phyloP scores from a whole-genome alignment of 805 yeast genomes.

The Ogataea ramenticola region DNA sequence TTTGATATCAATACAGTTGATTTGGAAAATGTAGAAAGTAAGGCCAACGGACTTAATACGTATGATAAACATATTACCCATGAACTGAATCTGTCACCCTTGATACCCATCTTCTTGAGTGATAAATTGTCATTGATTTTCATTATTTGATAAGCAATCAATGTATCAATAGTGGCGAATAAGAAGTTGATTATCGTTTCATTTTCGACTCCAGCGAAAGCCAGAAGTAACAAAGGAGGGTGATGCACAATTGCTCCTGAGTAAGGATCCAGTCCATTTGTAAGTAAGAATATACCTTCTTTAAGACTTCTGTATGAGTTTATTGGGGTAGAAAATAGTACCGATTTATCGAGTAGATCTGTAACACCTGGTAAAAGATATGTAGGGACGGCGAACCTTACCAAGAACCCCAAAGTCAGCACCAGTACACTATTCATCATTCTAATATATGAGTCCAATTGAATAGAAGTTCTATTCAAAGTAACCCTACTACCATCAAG shows the following conservation, averaged over 20 bases:
- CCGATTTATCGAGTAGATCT: slow-evolving; percentile 37
- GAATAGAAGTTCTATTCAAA: no score
- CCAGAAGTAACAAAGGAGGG: slow-evolving; percentile 61
- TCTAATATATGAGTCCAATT: slow-evolving; percentile 3
- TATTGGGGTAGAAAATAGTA: slow-evolving; percentile 66
- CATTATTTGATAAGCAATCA: slow-evolving; percentile 48
- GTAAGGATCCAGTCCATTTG: slow-evolving; percentile 56
- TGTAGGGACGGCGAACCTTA: slow-evolving; percentile 21
- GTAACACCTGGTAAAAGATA: slow-evolving; percentile 22
- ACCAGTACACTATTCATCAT: background rate
- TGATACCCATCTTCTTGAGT: slow-evolving; percentile 4
- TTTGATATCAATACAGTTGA: slow-evolving; percentile 61
- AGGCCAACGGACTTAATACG: slow-evolving; percentile 73
- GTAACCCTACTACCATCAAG: no score
- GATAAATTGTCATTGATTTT: slow-evolving; percentile 35
- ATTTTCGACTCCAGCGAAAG: slow-evolving; percentile 32
- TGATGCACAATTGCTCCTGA: slow-evolving; percentile 81
- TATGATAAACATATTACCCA: slow-evolving; percentile 40
- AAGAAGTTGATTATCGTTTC: slow-evolving; percentile 28
- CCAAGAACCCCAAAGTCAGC: slow-evolving; percentile 14
- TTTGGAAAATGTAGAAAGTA: slow-evolving; percentile 60
- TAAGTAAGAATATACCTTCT: slow-evolving; percentile 61
- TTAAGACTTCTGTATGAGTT: slow-evolving; percentile 56
- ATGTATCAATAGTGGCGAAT: slow-evolving; percentile 53
- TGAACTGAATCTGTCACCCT: slow-evolving; percentile 11